phyloP scores from a whole-genome alignment of 1,284 basidiomycete species.

The Ganoderma sp. region DNA sequence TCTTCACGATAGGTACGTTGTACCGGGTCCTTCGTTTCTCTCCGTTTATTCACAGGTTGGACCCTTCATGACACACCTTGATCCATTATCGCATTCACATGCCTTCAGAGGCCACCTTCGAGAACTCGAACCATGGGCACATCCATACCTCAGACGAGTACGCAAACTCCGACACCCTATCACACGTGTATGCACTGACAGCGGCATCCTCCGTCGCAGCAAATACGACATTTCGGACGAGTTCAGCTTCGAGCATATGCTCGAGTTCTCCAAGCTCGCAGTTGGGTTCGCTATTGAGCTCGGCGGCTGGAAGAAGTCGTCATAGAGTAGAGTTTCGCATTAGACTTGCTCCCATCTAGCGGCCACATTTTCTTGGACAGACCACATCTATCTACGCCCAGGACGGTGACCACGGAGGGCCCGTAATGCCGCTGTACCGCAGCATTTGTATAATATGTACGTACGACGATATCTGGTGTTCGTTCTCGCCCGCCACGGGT shows the following conservation, averaged over 20 bases:
- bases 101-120: constrained; percentile 68
- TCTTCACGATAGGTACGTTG: constrained; percentile 80
- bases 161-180: constrained; percentile 40
- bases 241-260: constrained; percentile 85
- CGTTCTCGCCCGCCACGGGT: constrained; percentile 27
- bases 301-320: constrained; percentile 52
- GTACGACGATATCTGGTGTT: constrained; percentile 32
- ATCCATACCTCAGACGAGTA: constrained; percentile 86
- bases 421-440: constrained; percentile 29
- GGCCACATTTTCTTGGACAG: constrained; percentile 13
- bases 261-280: constrained; percentile 90
- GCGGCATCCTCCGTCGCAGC: constrained; percentile 46
- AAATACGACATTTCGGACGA: constrained; percentile 85
- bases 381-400: constrained; percentile 9
- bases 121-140: constrained; percentile 73
- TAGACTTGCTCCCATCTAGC: constrained; percentile 13
- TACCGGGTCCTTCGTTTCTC: constrained; percentile 18
- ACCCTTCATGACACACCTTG: constrained; percentile 21
- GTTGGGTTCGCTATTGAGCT: constrained; percentile 87
- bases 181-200: constrained; percentile 17
- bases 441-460: constrained; percentile 32
- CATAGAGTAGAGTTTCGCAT: constrained; percentile 22
- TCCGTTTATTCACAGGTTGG: constrained; percentile 26
- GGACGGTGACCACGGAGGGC: constrained; percentile 16
- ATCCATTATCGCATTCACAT: constrained; percentile 29